phyloP scores from a whole-genome alignment of 805 yeast species.

The Saturnispora ahearnii region DNA sequence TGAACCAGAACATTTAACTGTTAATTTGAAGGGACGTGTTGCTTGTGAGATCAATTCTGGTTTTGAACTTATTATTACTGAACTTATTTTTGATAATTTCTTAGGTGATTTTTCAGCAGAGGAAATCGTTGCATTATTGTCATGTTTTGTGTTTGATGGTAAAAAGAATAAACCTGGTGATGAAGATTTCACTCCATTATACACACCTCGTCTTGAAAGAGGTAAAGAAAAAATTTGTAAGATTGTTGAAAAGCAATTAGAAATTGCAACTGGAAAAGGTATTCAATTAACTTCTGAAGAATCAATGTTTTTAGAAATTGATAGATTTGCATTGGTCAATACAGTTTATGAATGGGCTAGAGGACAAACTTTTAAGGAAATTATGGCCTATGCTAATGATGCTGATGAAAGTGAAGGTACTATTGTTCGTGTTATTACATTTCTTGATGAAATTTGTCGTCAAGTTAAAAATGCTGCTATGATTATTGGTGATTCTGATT shows the following conservation, averaged over 20 bases:
- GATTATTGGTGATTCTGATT: constrained; percentile 86
- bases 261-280: constrained; percentile 56
- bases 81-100: constrained; percentile 82
- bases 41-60: constrained; percentile 83
- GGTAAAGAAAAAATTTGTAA: constrained; percentile 61
- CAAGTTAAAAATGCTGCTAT: constrained; percentile 91
- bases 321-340: constrained; percentile 83
- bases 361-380: constrained; percentile 84
- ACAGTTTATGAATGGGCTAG: constrained; percentile 98
- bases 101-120: constrained; percentile 90
- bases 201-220: constrained; percentile 71
- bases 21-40: constrained; percentile 82
- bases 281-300: constrained; percentile 78
- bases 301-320: constrained; percentile 69
- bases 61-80: constrained; percentile 84
- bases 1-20: constrained; percentile 59
- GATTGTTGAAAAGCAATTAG: constrained; percentile 55
- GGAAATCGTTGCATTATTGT: constrained; percentile 89
- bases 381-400: constrained; percentile 80
- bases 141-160: constrained; percentile 92
- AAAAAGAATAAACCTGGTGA: constrained; percentile 37
- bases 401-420: constrained; percentile 73
- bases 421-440: constrained; percentile 88
- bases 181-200: constrained; percentile 37
- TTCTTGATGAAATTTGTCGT: constrained; percentile 90